Percentiles rank a stretch among this genome's conserved stretches.
Evolutionary conservation across 768 basidiomycete genomes (phyloP).

Genomic region (Termitomyces eurrhizus): DNA sequence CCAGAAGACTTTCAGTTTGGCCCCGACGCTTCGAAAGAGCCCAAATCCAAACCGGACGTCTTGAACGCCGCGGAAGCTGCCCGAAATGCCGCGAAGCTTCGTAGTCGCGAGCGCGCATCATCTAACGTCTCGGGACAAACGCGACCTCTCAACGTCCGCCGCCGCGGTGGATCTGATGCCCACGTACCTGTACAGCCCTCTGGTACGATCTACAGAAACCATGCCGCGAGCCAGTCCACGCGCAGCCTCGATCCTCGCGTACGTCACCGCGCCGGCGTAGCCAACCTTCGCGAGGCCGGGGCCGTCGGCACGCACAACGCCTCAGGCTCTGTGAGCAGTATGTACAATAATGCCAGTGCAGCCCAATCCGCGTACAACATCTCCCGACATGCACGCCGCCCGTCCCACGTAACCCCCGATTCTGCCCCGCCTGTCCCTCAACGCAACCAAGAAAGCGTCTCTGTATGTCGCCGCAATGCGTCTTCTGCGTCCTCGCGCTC

Average conservation of each 20-base stretch:
- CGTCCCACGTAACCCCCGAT: not conserved
- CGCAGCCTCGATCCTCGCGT: slow-evolving; percentile 8
- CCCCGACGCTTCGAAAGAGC: not conserved
- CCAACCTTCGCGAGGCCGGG: not conserved
- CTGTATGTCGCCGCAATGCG: slow-evolving; percentile 12
- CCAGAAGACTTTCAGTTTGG: not conserved
- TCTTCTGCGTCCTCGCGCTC: slow-evolving; percentile 15
- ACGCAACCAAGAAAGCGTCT: not conserved
- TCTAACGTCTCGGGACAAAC: not conserved
- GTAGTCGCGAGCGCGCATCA: not conserved
- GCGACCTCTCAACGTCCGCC: slow-evolving; percentile 6
- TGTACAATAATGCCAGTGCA: slow-evolving; percentile 5
- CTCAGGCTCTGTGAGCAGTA: not conserved
- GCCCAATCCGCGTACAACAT: slow-evolving; percentile 5
- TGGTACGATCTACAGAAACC: slow-evolving; percentile 1
- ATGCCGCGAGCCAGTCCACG: slow-evolving; percentile 11
- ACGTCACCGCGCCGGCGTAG: slow-evolving; percentile 4
- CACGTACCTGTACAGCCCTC: not conserved
- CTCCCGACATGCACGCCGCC: not conserved
- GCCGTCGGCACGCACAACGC: not conserved
- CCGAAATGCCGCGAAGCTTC: not conserved
- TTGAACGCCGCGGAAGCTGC: not conserved
- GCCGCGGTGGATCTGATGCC: not conserved
- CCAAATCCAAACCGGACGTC: not conserved
- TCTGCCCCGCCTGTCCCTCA: not conserved